These are phyloP conservation scores for Tetraselmis chui DNA, from an alignment of 139 green algal species.

Conservation along the genomic window DNA sequence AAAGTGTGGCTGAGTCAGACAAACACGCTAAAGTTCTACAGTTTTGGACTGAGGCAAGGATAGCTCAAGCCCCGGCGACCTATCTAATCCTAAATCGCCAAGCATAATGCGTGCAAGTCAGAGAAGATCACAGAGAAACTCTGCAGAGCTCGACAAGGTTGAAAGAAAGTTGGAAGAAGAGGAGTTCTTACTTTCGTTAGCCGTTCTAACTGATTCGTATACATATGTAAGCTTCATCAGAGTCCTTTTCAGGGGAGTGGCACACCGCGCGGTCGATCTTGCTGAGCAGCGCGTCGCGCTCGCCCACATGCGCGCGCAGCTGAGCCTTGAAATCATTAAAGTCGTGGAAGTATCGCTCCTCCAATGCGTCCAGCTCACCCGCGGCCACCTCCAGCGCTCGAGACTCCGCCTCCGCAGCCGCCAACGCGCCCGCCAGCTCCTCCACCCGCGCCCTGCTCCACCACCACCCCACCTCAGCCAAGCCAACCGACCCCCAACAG, in stretches of 20 bases:
- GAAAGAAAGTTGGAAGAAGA: too few species aligned
- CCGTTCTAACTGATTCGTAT: background rate
- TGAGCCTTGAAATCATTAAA: slow-evolving; percentile 71
- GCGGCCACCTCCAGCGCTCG: slow-evolving; percentile 9
- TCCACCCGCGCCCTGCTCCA: slow-evolving; percentile 23
- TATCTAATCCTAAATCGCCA: too few species aligned
- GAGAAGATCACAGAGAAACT: too few species aligned
- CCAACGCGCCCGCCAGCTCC: slow-evolving; percentile 37
- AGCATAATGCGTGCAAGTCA: too few species aligned
- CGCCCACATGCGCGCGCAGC: slow-evolving; percentile 54
- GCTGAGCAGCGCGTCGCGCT: slow-evolving; percentile 62
- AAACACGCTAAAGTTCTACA: too few species aligned
- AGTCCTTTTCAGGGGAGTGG: background rate
- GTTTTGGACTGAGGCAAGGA: too few species aligned
- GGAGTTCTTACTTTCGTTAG: background rate
- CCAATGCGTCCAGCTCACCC: slow-evolving; percentile 45
- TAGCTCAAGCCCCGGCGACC: too few species aligned
- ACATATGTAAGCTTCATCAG: background rate
- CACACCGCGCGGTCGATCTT: slow-evolving; percentile 34
- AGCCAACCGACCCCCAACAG: too few species aligned
- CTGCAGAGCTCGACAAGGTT: too few species aligned
- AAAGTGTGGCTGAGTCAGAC: too few species aligned
- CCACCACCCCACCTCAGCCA: too few species aligned
- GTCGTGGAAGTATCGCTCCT: slow-evolving; percentile 78
- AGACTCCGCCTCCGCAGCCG: slow-evolving; percentile 8